These are phyloP conservation scores for Phaeosphaeriaceae sp. DNA, from an alignment of 2,329 filamentous ascomycete species.

Conservation along the genomic window DNA sequence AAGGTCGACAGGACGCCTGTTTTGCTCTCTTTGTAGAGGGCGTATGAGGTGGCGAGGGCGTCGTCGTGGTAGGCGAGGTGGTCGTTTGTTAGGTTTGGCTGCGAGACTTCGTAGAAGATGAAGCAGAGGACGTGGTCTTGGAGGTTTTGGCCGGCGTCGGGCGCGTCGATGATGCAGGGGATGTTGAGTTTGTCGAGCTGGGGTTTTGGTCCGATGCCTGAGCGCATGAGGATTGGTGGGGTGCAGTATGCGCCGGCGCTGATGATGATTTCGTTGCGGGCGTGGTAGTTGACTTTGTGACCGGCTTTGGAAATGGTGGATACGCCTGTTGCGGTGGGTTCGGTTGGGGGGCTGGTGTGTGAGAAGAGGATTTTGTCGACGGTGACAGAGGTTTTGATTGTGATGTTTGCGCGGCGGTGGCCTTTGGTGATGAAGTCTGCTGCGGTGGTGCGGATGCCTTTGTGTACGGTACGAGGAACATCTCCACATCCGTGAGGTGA, in stretches of 20 bases:
- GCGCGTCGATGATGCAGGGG: conserved; percentile 59
- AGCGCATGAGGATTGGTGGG: conserved; percentile 54
- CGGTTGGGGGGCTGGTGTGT: conserved; percentile 37
- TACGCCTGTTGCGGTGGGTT: conserved; percentile 56
- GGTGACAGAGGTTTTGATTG: conserved; percentile 38
- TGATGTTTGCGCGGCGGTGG: conserved; percentile 45
- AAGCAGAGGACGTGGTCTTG: conserved; percentile 66
- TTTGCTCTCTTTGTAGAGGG: conserved; percentile 65
- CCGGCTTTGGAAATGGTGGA: conserved; percentile 52
- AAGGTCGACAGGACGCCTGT: conserved; percentile 65
- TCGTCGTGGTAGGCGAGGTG: conserved; percentile 63
- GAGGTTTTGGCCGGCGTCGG: conserved; percentile 69
- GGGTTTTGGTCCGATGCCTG: conserved; percentile 63
- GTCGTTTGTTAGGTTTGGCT: conserved; percentile 63
- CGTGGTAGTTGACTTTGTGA: conserved; percentile 41
- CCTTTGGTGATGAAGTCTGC: conserved; percentile 51
- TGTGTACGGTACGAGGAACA: conserved; percentile 38
- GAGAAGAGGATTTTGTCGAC: conserved; percentile 56
- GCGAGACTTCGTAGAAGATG: conserved; percentile 65
- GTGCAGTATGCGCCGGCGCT: conserved; percentile 43
- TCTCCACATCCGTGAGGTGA: conserved; percentile 41
- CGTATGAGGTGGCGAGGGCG: conserved; percentile 57
- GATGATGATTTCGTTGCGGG: conserved; percentile 43
- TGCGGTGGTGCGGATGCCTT: conserved; percentile 36
- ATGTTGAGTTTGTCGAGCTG: conserved; percentile 63